Evolutionary conservation across 306 rosid species (phyloP).

Genomic region (barrel medic (Medicago truncatula)): MtrunA17r5.0-ANR NC_053047.1:33104001-33104500

Average conservation of each 20-base stretch:
- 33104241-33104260: no score
- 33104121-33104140: background rate
- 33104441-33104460: conserved; percentile 76
- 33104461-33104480: conserved; percentile 77
- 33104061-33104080: background rate
- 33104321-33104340: conserved; percentile 13
- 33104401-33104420: conserved; percentile 21
- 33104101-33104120: background rate
- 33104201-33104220: no score
- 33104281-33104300: no score
- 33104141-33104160: background rate
- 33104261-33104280: no score
- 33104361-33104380: no score
- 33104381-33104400: background rate
- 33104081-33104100: background rate
- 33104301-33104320: background rate
- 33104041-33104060: background rate
- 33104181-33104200: background rate
- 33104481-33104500: conserved; percentile 71
- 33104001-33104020: background rate
- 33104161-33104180: background rate
- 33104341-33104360: conserved; percentile 4
- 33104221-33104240: no score
- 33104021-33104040: background rate
- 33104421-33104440: conserved; percentile 83